Base-by-base conservation (phyloP, 2,329 filamentous ascomycete species). In the Claviceps sp. region DNA sequence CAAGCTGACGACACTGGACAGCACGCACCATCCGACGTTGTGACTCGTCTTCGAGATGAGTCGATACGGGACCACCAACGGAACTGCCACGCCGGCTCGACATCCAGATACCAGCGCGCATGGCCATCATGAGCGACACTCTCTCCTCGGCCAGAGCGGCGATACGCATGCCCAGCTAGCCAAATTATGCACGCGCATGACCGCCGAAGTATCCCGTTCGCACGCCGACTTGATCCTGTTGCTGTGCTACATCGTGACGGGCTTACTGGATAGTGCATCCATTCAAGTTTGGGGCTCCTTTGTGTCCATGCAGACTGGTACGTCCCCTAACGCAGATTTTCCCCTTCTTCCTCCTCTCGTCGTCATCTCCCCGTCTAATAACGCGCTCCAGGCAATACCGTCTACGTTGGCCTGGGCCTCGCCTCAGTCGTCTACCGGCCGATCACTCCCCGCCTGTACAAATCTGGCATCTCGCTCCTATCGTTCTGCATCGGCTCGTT, bases 231-330 rank as follows among this genome's bases (percentile, higher is more conserved):
- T 86, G 1, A 70, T 88, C 19, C 73, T 91, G 41, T 70, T 91
- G 4, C 69, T 80, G 30, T 88, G 84, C 67, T 90, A 89, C 64
- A 69, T 87, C 56, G 84, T 89, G 62, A 90, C 87, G 0, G 87
- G 87, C 4, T 71, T 91, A 11, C 75, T 89, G 7, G 87, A 91
- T 67, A 87, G 84, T 66, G 81, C 84, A 2, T 81, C 85, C 2
- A 84, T 87, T 47, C 84, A 82, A 53, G 84, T 85, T 43, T 90
- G 85, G 82, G 84, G 85, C 13, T 83, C 83, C 2, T 91, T 91
- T 59, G 85, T 89, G 42, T 87, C 82, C 60, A 90, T 90, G 86
- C 87, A 90, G 63, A 90, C 86, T 37, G 85, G 85, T 79, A 61
- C 4, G 30, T 34, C 1, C 8, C 30, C 30, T 30, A 11, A 4